These are phyloP conservation scores for Candida sanyaensis DNA, from an alignment of 1,139 yeast species.

Conservation along the genomic window DNA sequence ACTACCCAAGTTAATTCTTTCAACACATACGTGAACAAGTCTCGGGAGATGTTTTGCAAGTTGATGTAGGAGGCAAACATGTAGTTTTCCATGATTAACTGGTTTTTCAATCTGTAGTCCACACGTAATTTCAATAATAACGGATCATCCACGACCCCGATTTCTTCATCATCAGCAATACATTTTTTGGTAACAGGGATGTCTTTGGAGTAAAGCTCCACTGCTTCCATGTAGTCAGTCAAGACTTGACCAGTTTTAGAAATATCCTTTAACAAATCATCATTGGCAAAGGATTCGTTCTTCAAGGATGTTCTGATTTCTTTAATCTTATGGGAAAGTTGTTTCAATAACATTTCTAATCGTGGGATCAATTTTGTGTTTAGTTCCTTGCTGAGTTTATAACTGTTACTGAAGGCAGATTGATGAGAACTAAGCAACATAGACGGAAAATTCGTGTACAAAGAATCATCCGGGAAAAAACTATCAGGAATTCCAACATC, in stretches of 20 bases:
- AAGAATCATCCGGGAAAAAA: conserved; percentile 44
- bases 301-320: conserved; percentile 44
- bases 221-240: conserved; percentile 31
- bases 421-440: conserved; percentile 41
- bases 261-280: conserved; percentile 38
- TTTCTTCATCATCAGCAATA: conserved; percentile 25
- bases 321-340: conserved; percentile 41
- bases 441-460: conserved; percentile 37
- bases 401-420: conserved; percentile 26
- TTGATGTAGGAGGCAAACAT: conserved; percentile 47
- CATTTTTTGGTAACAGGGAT: conserved; percentile 29
- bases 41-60: conserved; percentile 46
- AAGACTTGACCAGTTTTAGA: conserved; percentile 41
- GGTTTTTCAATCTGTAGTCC: conserved; percentile 45
- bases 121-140: conserved; percentile 42
- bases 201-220: conserved; percentile 34
- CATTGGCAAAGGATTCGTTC: conserved; percentile 46
- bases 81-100: conserved; percentile 45
- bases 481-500: conserved; percentile 46
- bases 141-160: conserved; percentile 40
- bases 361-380: conserved; percentile 37
- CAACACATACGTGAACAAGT: conserved; percentile 38
- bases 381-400: conserved; percentile 36
- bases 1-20: conserved; percentile 38
- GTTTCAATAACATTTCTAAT: conserved; percentile 38